Base-by-base conservation (phyloP, 2,329 filamentous ascomycete species). In the Botrytis tulipae region DNA sequence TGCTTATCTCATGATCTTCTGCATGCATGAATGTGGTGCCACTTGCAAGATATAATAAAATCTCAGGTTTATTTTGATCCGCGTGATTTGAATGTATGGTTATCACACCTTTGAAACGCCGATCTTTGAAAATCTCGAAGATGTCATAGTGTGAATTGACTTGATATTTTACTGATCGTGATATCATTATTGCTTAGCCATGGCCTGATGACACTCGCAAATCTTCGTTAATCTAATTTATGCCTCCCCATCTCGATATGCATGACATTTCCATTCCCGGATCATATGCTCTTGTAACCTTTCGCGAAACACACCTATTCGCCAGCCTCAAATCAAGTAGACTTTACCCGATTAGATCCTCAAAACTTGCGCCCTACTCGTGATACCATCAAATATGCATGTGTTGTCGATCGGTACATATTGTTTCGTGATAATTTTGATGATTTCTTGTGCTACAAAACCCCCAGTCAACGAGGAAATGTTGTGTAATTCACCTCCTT, bases 361-460 rank as follows among this genome's bases (percentile, higher is more conserved):
- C 46, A 81, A 66, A 35, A 81, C 73, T 60, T 81, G 79, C 7
- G 77, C 76, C 71, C 78, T 78, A 72, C 80, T 81, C n/a, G 77
- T 75, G 60, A 92, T 90, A 35, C 90, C 91, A 83, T 92, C 90
- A 78, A 91, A 92, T 75, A 93, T 85, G 80, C 90, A 92, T 25
- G 89, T 91, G 81, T 92, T 91, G 78, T 92, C 90, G 76, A 92
- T 88, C 37, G 91, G 90, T 61, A 92, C 85, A 82, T 92, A 93
- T 83, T 93, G 91, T 79, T 89, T 90, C 20, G 91, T 92, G 78
- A 92, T 88, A 73, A 95, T 89, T 82, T 99, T 99, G 84, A 99
- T 97, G 76, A 95, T 89, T 84, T 99, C 96, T 83, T 99, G 97
- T n/a, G 95, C 94, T 66, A 97, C 92, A 85, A 99, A 92, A 4